Conservation (phyloP, 73 alveolate genomes). For the Paramecium octaurelia region DNA sequence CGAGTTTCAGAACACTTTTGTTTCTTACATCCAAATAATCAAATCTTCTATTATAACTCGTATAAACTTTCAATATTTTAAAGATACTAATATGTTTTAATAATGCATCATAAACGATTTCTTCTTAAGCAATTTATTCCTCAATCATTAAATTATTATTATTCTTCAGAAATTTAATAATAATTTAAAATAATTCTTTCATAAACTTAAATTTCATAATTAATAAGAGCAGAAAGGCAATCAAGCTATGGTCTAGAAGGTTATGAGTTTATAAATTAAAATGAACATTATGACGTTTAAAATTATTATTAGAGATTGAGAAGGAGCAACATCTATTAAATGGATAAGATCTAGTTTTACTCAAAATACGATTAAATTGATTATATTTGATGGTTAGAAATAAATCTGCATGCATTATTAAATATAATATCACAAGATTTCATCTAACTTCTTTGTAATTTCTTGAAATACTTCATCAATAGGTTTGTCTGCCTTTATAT, state of each 20-base stretch:
- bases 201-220: neutral
- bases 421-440: neutral
- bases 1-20: neutral
- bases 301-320: neutral
- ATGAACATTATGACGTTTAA: neutral
- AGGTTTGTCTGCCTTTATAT: neutral
- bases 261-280: neutral
- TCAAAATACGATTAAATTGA: neutral
- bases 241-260: neutral
- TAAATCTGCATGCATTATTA: neutral
- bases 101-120: neutral
- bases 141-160: neutral
- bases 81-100: neutral
- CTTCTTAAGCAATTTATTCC: neutral
- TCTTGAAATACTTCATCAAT: neutral
- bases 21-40: neutral
- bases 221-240: neutral
- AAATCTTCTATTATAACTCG: neutral
- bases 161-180: neutral
- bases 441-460: neutral
- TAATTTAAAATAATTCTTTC: constrained; percentile 12
- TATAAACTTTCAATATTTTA: neutral
- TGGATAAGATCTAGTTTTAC: neutral
- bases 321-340: neutral
- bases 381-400: neutral